These are phyloP conservation scores for Mycothermus thermophilus DNA, from an alignment of 495 filamentous ascomycete species.

Conservation along the genomic window DNA sequence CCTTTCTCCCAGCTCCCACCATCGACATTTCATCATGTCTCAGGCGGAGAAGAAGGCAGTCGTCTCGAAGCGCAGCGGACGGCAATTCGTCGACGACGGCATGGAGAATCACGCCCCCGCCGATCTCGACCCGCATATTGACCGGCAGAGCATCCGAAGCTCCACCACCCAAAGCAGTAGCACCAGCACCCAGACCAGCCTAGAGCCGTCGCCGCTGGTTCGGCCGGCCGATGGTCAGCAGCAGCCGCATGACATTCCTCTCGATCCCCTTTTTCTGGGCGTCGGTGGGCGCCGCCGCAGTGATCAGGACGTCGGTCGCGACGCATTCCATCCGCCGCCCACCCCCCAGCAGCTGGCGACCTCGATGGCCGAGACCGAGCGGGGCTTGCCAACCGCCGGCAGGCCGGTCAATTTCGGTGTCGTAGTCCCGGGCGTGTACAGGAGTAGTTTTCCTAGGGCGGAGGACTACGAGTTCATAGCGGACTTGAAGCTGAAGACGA, in stretches of 20 bases:
- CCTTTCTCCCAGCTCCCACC: no score
- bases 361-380: neutral
- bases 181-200: constrained; percentile 9
- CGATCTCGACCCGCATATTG: constrained; percentile 1
- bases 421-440: constrained; percentile 54
- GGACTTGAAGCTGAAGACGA: constrained; percentile 52
- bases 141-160: constrained; percentile 2
- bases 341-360: neutral
- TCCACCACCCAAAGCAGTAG: constrained; percentile 7
- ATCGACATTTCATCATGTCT: no score
- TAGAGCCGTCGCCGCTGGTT: constrained; percentile 10
- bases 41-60: constrained; percentile 5
- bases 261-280: neutral
- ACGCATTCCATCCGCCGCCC: constrained; percentile 6
- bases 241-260: no score
- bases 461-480: constrained; percentile 52
- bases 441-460: constrained; percentile 57
- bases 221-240: neutral
- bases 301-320: neutral
- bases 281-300: neutral
- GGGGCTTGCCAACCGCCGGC: constrained; percentile 10
- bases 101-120: constrained; percentile 5
- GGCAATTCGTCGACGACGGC: constrained; percentile 12
- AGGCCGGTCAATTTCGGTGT: constrained; percentile 53
- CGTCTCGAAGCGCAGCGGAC: constrained; percentile 17